Evolutionary conservation across 2,329 filamentous ascomycete genomes (phyloP), one percentile per base, ranked within the genome.

Genomic region (Ophiostoma novo-ulmi): DNA sequence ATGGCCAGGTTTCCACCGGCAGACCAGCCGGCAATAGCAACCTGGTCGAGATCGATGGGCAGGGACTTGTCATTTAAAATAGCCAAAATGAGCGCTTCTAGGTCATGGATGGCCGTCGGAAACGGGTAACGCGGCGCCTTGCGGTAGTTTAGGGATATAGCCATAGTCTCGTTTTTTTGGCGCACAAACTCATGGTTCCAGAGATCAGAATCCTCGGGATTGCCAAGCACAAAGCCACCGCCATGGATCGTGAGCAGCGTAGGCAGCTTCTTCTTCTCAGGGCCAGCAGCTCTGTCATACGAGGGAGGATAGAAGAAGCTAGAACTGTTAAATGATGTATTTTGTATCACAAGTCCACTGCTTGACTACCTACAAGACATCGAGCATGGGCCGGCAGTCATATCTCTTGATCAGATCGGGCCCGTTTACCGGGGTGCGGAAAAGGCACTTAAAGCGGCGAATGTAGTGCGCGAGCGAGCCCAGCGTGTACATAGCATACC

Each of bases 181-280:
- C 80, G 77, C 35, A 83, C 78, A 73, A 84, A 83, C 70, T 75
- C 73, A 55, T 76, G 76, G 76, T 82, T 85, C 78, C 84, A 84
- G n/a, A 74, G 74, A 75, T 85, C 83, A 74, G 84, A 82, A 63
- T 82, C 76, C 67, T 76, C 71, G 0, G 83, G 80, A 26, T 79
- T 74, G 75, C 81, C 80, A 63, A 86, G 38, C 38, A 79, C 78
- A 75, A 84, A 85, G 55, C 83, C 84, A 71, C 85, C 84, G 70
- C 84, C 84, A 73, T 87, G 85, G 74, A 85, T 80, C 70, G 82
- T 80, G 64, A 87, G 77, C 65, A 85, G 78, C 1, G 82, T 77
- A 1, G 84, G 83, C 10, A 81, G 76, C 7, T 75, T 76, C 0
- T 72, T 61, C 44, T 68, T 38, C 22, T 68, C 17, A 1, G 66